A percentile compares a stretch with the other conserved stretches of the same genome.
Conservation (phyloP, 2,329 filamentous ascomycete species). For the Aspergillus terreus region DNA sequence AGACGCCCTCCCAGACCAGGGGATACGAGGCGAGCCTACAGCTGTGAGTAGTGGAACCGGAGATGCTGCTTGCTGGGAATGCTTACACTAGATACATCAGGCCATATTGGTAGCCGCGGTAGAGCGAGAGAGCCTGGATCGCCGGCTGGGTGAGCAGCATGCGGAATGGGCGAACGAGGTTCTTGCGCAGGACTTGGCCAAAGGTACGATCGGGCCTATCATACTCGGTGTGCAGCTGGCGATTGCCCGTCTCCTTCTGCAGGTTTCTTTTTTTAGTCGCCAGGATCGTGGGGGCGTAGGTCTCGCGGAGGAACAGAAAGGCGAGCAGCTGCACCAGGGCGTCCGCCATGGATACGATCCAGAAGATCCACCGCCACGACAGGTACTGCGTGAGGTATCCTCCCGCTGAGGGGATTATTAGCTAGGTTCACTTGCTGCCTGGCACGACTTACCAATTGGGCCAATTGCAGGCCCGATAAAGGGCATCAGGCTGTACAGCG, state of each 20-base stretch:
- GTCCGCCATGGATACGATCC: conserved; percentile 59
- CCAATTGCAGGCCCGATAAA: conserved; percentile 63
- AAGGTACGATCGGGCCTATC: conserved; percentile 10
- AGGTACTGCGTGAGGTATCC: conserved; percentile 61
- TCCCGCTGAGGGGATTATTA: conserved; percentile 38
- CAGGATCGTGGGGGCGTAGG: conserved; percentile 62
- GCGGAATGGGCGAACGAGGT: conserved; percentile 53
- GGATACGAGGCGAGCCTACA: conserved; percentile 44
- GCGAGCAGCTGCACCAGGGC: conserved; percentile 59
- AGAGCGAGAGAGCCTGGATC: conserved; percentile 53
- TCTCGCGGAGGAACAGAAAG: conserved; percentile 61
- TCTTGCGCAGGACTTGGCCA: conserved; percentile 11
- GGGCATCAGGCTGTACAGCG: conserved; percentile 60
- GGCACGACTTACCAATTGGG: conserved; percentile 44
- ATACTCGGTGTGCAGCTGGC: conserved; percentile 33
- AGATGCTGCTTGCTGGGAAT: not conserved
- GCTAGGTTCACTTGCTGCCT: not conserved
- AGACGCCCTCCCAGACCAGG: conserved; percentile 52
- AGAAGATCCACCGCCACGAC: conserved; percentile 72
- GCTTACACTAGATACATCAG: conserved; percentile 24
- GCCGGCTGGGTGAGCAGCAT: conserved; percentile 58
- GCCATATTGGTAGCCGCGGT: conserved; percentile 58
- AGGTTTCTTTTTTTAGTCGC: conserved; percentile 50
- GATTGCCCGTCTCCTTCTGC: conserved; percentile 35
- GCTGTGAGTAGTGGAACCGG: not conserved